Base-by-base conservation (phyloP, 192 early-diverging fungal species). In the Coemansia sp. region DNA sequence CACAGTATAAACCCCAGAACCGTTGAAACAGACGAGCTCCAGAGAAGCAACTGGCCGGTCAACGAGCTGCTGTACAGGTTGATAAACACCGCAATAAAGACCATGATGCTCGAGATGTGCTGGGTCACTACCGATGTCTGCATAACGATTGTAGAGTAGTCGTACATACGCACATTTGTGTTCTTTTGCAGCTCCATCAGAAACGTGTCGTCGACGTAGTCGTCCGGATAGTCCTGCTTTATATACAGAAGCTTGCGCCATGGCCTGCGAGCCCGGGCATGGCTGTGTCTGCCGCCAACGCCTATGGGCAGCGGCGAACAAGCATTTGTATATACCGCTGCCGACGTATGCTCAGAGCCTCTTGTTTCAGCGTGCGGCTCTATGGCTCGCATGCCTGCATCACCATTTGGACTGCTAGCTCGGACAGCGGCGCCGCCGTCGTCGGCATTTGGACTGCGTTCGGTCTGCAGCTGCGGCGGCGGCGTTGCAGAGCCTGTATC, bases 81-180 rank as follows among this genome's bases (percentile, higher is more conserved):
- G 52, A 90, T 89, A 67, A 98, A 98, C 51, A 94, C 85, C 5
- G 89, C 89, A n/a, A 95, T 88, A 75, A 98, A 98, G 18, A 94
- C 85, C 30, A 91, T 83, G 63, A 94, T 89, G 60, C 87, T 88
- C 30, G 87, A 90, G 28, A 98, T 85, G 64, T 98, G 96, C 72
- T 95, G 91, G 8, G 91, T 88, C 18, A 96, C 89, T 11, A 89
- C 88, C 0, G 81, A 80, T 10, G 92, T 90, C 67, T 92, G 88
- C 56, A 84, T 79, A 5, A 91, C 91, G 16, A 94, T 85, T 1
- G 84, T 83, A 86, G 90, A 92, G 68, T 95, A 96, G 70, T 90
- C 86, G 66, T 93, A 93, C 58, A 85, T 80, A 59, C 89, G 85
- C 48, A 97, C 89, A 56, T 96, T 95, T 29, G 90, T 92, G 77